These are phyloP conservation scores for Castanea mollissima DNA, from an alignment of 306 rosid genomes.

Conservation along the genomic window DNA sequence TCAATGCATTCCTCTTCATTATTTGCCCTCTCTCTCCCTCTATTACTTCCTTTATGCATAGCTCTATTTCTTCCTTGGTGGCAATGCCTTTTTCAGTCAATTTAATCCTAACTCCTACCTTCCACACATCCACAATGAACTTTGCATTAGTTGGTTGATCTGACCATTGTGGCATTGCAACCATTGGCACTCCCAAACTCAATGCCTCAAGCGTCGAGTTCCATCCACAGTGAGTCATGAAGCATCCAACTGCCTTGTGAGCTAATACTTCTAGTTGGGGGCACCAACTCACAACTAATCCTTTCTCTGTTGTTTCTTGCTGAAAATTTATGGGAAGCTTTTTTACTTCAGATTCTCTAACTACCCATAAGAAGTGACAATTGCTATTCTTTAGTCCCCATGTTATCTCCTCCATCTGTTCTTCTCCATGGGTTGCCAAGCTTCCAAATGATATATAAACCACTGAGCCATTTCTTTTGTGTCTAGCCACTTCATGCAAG, in stretches of 20 bases:
- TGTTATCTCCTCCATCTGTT: constrained; percentile 18
- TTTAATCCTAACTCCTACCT: no score
- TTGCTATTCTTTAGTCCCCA: neutral
- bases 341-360: constrained; percentile 8
- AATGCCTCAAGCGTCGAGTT: constrained; percentile 21
- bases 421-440: constrained; percentile 5
- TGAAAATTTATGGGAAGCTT: constrained; percentile 15
- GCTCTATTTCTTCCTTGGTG: no score
- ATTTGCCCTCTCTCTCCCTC: no score
- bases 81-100: no score
- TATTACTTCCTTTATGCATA: no score
- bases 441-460: constrained; percentile 19
- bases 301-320: neutral
- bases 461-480: constrained; percentile 7
- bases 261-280: constrained; percentile 17
- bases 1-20: no score
- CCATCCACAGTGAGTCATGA: constrained; percentile 22
- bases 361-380: constrained; percentile 17
- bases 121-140: constrained; percentile 20
- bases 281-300: constrained; percentile 12
- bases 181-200: constrained; percentile 17
- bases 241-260: constrained; percentile 6
- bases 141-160: constrained; percentile 19
- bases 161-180: constrained; percentile 23
- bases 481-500: constrained; percentile 13